A percentile compares a stretch with the other conserved stretches of the same genome.
Conservation (phyloP, 2,329 filamentous ascomycete species). For the Tolypocladium tundrense region DNA sequence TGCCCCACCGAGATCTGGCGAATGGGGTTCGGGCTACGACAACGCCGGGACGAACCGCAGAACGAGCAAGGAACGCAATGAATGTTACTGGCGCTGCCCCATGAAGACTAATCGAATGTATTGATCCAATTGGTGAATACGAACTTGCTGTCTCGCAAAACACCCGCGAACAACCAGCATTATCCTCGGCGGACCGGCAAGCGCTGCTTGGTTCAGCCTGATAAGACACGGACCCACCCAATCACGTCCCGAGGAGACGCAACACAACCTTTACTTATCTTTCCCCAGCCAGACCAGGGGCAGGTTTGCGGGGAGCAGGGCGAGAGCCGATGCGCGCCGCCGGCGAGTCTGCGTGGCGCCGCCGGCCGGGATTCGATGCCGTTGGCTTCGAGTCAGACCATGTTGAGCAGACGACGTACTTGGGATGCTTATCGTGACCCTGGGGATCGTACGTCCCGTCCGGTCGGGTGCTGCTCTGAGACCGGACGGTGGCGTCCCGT, state of each 20-base stretch:
- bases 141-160: not conserved
- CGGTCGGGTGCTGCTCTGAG: not conserved
- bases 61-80: too few species aligned
- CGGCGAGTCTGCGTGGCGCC: not conserved
- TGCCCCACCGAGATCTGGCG: not conserved
- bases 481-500: not conserved
- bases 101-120: not conserved
- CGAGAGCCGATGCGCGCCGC: not conserved
- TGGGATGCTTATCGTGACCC: not conserved
- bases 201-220: not conserved
- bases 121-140: not conserved
- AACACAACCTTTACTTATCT: not conserved
- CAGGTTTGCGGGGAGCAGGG: not conserved
- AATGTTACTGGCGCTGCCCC: not conserved
- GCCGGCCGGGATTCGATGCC: not conserved
- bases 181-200: not conserved
- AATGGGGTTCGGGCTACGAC: not conserved
- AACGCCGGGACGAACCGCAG: not conserved
- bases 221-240: not conserved
- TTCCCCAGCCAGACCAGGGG: not conserved
- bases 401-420: too few species aligned
- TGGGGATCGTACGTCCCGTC: not conserved
- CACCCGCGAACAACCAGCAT: not conserved
- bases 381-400: too few species aligned
- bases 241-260: not conserved